A percentile compares a stretch with the other conserved stretches of the same genome.
These are phyloP conservation scores for Delitschia confertaspora DNA, from an alignment of 495 filamentous ascomycete species.

Conservation along the genomic window DNA sequence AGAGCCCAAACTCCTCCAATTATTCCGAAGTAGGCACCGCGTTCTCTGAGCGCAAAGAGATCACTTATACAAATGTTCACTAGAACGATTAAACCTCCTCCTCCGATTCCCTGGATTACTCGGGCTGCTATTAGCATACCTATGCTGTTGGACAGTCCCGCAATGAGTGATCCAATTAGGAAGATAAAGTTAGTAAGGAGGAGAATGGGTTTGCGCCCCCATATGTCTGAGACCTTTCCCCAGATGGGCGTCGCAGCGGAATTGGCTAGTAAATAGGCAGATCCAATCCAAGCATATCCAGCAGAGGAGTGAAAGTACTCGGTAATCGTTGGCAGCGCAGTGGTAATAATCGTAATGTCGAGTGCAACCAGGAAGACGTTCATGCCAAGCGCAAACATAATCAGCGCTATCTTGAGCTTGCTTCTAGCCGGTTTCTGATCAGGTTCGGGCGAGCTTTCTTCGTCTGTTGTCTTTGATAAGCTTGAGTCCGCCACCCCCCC, in stretches of 20 bases:
- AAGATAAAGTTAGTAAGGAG: slow-evolving; percentile 65
- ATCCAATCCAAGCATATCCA: slow-evolving; percentile 49
- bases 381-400: slow-evolving; percentile 35
- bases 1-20: slow-evolving; percentile 39
- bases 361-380: slow-evolving; percentile 37
- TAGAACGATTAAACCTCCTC: slow-evolving; percentile 70
- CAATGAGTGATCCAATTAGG: slow-evolving; percentile 65
- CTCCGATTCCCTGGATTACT: slow-evolving; percentile 75
- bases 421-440: slow-evolving; percentile 23
- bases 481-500: too few relatives aligned
- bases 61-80: slow-evolving; percentile 78
- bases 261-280: slow-evolving; percentile 52
- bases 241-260: slow-evolving; percentile 62
- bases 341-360: slow-evolving; percentile 42
- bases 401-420: slow-evolving; percentile 34
- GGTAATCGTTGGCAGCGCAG: slow-evolving; percentile 44
- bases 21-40: slow-evolving; percentile 37
- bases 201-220: slow-evolving; percentile 73
- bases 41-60: slow-evolving; percentile 59
- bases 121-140: slow-evolving; percentile 67
- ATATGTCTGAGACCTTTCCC: slow-evolving; percentile 83
- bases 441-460: slow-evolving; percentile 2
- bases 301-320: slow-evolving; percentile 38
- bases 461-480: too few relatives aligned
- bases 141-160: slow-evolving; percentile 57